Base-by-base conservation (phyloP, 75 land plant genomes). In the Pinus taeda region DNA sequence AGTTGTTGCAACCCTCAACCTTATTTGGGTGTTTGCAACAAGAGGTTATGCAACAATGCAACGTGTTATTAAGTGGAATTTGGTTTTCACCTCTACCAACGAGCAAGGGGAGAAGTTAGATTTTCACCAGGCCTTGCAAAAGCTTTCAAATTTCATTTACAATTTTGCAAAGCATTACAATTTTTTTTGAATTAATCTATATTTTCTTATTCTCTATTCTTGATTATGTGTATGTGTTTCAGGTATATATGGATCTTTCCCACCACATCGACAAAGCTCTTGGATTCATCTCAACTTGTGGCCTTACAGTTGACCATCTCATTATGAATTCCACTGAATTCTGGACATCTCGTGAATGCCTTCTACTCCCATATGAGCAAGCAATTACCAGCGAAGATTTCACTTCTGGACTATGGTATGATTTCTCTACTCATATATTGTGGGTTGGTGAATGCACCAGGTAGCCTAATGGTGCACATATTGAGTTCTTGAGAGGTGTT, bases 391-490 rank as follows among this genome's bases (percentile, higher is more conserved):
- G 81, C 24, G 73, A 81, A 59, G 87, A 87, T 73, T 84, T 84
- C 3, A 87, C 84, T 33, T 74, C 79, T 70, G 76, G 82, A 6
- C 64, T 73, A 26, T 79, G 77, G 66, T 81, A 79, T 75, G 78
- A 45, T 53, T 83, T 78, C 74, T 81, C 81, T 67, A 81, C 84
- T 21, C 86, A 88, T 59, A 76, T 84, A 75, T 79, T 88, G 26
- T 85, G 87, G 84, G 73, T 80, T 59, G 86, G 81, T 30, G 92
- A 86, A 76, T 80, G 91, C 14, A 89, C 86, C 57, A 74, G 91
- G 26, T 86, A 89, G 45, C 89, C 87, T 26, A 84, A 89, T 62
- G 89, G 86, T 63, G 91, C 86, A 8, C 91, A 89, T 59, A 83
- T 89, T 2, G 91, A 89, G 79, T 89, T 89, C 74, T 73, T 89